Evolutionary conservation across 257 asterid species (phyloP), one percentile per base, ranked within the genome.

Genomic region (Misopates orontium): DNA sequence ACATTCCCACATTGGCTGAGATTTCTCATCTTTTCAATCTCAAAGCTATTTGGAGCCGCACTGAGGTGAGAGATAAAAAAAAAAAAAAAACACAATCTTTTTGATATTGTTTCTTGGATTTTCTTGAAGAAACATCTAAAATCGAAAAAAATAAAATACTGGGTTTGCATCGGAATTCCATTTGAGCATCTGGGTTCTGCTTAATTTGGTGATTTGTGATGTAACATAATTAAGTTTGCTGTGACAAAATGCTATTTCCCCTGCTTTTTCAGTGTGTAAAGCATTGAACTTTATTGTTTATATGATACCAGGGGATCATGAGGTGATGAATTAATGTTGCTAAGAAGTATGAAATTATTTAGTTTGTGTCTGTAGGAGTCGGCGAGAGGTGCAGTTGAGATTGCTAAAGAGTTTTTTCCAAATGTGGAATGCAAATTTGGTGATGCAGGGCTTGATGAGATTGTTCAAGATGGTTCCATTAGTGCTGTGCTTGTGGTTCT

Each of bases 401-500:
- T 84, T 41, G 97, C 97, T 52, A 80, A 66, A 36, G 69, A 84
- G 78, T 75, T 42, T 56, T 93, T 93, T 56, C 92, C 96, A 12
- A 69, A 80, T 23, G 99, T 93, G 80, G 92, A 90, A 66, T 82
- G 87, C 67, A 90, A 90, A 73, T 93, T 97, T 96, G 97, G 95
- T n/a, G 95, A 86, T 60, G 82, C 66, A 9, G 99, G 99, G 28
- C 87, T 93, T 22, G 79, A 79, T 59, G 94, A 87, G 74, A 93
- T 93, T 62, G 79, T 90, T 78, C 78, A 66, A 44, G 96, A 90
- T 74, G 62, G 77, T 83, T 81, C 91, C 57, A 82, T 93, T 52
- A 61, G 75, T 61, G 96, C 92, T 48, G 97, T 87, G 62, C 85
- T 90, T 16, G 95, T 93, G 14, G 99, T 86, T 51, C 95, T 93